Percentiles rank a stretch among this genome's conserved stretches.
phyloP scores from a whole-genome alignment of 176 grass and related monocot species.

The Carex myosuroides region DNA sequence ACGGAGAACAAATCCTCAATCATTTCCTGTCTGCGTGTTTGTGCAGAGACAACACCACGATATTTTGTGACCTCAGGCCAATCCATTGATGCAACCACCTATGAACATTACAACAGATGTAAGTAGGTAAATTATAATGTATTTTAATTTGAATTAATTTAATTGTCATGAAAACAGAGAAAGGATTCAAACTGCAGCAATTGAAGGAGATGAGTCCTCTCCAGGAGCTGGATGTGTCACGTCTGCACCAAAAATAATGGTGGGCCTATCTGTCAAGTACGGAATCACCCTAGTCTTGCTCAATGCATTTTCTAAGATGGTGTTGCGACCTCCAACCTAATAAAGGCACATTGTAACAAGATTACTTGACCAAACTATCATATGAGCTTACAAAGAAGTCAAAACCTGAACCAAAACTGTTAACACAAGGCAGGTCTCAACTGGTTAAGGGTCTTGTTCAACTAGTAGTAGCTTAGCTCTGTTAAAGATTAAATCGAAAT shows the following conservation, averaged over 20 bases:
- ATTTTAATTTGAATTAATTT: not conserved
- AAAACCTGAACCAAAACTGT: not conserved
- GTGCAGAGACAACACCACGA: slow-evolving; percentile 57
- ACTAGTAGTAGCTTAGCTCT: not conserved
- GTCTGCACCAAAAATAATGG: slow-evolving; percentile 80
- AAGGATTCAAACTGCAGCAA: slow-evolving; percentile 47
- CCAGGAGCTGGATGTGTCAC: slow-evolving; percentile 67
- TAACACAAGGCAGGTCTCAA: too few relatives aligned
- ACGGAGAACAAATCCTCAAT: slow-evolving; percentile 56
- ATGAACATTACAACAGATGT: not conserved
- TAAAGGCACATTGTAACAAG: not conserved
- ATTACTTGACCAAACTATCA: not conserved
- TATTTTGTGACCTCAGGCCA: slow-evolving; percentile 66
- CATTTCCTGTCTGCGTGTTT: slow-evolving; percentile 53
- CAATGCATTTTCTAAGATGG: slow-evolving; percentile 46
- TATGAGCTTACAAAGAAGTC: not conserved
- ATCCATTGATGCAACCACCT: slow-evolving; percentile 88
- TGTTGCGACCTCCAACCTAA: slow-evolving; percentile 68
- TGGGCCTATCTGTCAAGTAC: slow-evolving; percentile 45
- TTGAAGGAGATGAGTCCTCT: slow-evolving; percentile 66
- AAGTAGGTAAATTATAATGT: not conserved
- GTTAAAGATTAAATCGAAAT: not conserved
- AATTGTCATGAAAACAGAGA: not conserved
- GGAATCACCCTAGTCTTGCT: slow-evolving; percentile 36
- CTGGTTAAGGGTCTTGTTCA: not conserved